Percentiles rank a stretch among this genome's conserved stretches.
These are phyloP conservation scores for Citrus australasica DNA, from an alignment of 345 rosid genomes.

Conservation along the genomic window DNA sequence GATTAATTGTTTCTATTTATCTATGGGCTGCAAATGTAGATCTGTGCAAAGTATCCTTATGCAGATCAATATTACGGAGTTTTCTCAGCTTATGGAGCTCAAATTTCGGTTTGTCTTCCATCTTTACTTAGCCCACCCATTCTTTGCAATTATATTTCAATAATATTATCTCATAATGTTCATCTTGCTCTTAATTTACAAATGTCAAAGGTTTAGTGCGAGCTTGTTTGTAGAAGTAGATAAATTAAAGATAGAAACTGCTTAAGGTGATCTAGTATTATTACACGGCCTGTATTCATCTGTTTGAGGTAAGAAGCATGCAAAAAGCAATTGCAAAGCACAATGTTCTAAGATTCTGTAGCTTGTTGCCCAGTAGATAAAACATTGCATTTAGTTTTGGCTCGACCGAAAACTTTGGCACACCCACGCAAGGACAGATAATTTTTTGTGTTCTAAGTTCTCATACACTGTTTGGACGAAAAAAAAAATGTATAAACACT, in stretches of 20 bases:
- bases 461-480: not conserved
- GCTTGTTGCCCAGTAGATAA: not conserved
- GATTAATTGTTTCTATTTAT: slow-evolving; percentile 15
- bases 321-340: not conserved
- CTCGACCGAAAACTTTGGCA: not conserved
- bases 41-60: slow-evolving; percentile 56
- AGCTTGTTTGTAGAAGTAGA: not conserved
- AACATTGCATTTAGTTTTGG: not conserved
- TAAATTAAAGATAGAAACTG: not conserved
- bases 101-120: slow-evolving; percentile 40
- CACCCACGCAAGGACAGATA: not conserved
- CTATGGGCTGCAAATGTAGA: slow-evolving; percentile 32
- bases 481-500: not conserved
- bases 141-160: not conserved
- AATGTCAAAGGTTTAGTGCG: not conserved
- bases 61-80: slow-evolving; percentile 72
- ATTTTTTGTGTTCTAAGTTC: too few species aligned
- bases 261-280: not conserved
- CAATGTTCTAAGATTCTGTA: not conserved
- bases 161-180: not conserved
- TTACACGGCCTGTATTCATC: not conserved
- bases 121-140: not conserved
- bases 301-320: not conserved
- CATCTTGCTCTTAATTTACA: not conserved
- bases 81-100: slow-evolving; percentile 70